A percentile compares a stretch with the other conserved stretches of the same genome.
These are phyloP conservation scores for Intubia oerlemansii DNA, from an alignment of 2,329 filamentous ascomycete genomes.

Conservation along the genomic window DNA sequence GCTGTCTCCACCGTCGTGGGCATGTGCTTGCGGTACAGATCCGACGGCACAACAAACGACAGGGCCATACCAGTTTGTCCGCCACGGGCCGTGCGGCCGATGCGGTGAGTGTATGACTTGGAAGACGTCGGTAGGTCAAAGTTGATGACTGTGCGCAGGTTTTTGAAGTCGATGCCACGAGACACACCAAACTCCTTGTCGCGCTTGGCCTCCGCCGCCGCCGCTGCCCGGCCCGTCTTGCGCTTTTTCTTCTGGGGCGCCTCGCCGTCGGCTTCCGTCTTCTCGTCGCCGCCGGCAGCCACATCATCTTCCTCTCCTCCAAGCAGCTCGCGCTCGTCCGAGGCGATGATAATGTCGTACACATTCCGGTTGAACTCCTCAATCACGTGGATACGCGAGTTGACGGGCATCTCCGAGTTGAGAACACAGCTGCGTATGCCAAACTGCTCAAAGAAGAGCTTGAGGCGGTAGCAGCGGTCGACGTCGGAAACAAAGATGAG, in stretches of 20 bases:
- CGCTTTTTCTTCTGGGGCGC: constrained; percentile 41
- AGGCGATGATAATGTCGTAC: constrained; percentile 95
- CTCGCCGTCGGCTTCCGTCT: constrained; percentile 6
- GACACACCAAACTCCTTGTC: constrained; percentile 92
- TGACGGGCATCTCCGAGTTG: constrained; percentile 86
- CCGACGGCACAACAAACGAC: constrained; percentile 77
- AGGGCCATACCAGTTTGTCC: constrained; percentile 85
- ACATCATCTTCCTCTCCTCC: constrained; percentile 14
- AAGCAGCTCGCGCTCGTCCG: constrained; percentile 32
- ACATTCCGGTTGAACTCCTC: constrained; percentile 94
- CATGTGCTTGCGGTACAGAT: constrained; percentile 73
- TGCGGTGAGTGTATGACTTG: constrained; percentile 91
- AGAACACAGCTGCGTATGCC: constrained; percentile 82
- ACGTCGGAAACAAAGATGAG: constrained; percentile 56
- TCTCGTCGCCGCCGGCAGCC: constrained; percentile 6
- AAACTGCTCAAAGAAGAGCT: constrained; percentile 92
- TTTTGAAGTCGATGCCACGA: constrained; percentile 88
- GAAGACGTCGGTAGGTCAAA: constrained; percentile 81
- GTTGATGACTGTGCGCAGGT: constrained; percentile 86
- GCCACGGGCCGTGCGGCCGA: constrained; percentile 79
- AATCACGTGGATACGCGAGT: constrained; percentile 81
- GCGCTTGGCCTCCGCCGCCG: constrained; percentile 25
- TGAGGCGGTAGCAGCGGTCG: constrained; percentile 73
- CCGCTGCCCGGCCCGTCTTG: constrained; percentile 24
- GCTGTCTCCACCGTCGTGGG: constrained; percentile 57